Evolutionary conservation across 2,329 filamentous ascomycete species (phyloP).

Genomic region (Colletotrichum abscissum): DNA sequence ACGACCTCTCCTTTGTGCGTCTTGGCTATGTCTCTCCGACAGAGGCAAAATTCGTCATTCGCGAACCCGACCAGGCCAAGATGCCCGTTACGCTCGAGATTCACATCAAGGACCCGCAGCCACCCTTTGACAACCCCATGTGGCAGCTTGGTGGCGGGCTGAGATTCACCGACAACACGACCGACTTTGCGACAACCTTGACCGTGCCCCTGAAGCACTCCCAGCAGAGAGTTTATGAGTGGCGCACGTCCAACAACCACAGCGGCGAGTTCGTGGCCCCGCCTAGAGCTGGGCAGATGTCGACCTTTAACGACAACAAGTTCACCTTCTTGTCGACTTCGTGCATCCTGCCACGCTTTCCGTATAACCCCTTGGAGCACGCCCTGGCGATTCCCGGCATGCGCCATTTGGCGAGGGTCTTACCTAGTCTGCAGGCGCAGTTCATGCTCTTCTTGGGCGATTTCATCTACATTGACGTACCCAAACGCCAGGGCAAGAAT

Average conservation of each 20-base stretch:
- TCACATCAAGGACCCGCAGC: slow-evolving; percentile 62
- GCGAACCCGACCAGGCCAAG: slow-evolving; percentile 81
- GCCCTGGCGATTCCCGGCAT: slow-evolving; percentile 86
- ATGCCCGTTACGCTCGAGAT: slow-evolving; percentile 82
- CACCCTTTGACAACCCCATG: slow-evolving; percentile 64
- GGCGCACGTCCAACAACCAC: slow-evolving; percentile 87
- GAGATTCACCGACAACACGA: slow-evolving; percentile 75
- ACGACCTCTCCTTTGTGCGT: slow-evolving; percentile 86
- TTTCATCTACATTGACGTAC: slow-evolving; percentile 93
- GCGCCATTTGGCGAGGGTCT: slow-evolving; percentile 76
- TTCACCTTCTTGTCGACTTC: slow-evolving; percentile 94
- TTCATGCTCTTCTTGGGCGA: slow-evolving; percentile 88
- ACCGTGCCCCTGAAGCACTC: slow-evolving; percentile 72
- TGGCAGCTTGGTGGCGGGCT: slow-evolving; percentile 78
- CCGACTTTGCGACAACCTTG: slow-evolving; percentile 84
- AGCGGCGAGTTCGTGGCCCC: slow-evolving; percentile 84
- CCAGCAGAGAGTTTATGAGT: slow-evolving; percentile 83
- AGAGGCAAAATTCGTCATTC: slow-evolving; percentile 83
- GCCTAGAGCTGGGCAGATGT: slow-evolving; percentile 74
- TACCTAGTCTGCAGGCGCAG: slow-evolving; percentile 79
- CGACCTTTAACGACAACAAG: slow-evolving; percentile 70
- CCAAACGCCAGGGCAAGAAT: slow-evolving; percentile 78
- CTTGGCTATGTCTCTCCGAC: slow-evolving; percentile 87
- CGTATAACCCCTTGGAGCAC: slow-evolving; percentile 87
- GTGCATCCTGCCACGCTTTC: slow-evolving; percentile 91